A percentile compares a stretch with the other conserved stretches of the same genome.
phyloP scores from a whole-genome alignment of 176 grass and related monocot genomes.

The Oryza rufipogon region DNA sequence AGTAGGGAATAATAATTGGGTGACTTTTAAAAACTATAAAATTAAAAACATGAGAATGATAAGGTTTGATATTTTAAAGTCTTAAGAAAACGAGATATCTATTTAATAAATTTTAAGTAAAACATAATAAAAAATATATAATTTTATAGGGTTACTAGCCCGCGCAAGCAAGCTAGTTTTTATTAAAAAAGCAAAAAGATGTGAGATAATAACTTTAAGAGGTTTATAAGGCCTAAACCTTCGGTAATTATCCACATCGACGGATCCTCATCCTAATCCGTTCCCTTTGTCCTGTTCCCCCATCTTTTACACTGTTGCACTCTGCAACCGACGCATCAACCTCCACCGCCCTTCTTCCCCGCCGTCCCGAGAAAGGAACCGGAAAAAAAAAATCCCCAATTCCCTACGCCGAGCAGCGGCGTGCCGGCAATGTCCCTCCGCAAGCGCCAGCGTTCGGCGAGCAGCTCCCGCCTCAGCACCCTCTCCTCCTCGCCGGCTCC shows the following conservation, averaged over 20 bases:
- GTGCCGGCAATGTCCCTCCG: slow-evolving; percentile 57
- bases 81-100: too few relatives aligned
- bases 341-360: not conserved
- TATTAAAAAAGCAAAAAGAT: too few relatives aligned
- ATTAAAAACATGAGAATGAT: too few relatives aligned
- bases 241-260: not conserved
- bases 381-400: slow-evolving; percentile 32
- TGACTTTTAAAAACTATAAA: too few relatives aligned
- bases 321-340: slow-evolving; percentile 29
- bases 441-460: slow-evolving; percentile 76
- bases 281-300: not conserved
- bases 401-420: not conserved
- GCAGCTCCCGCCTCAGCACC: slow-evolving; percentile 57
- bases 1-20: too few relatives aligned
- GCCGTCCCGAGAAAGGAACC: not conserved
- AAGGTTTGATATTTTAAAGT: too few relatives aligned
- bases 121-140: too few relatives aligned
- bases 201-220: too few relatives aligned
- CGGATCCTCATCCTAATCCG: slow-evolving; percentile 27
- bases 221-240: too few relatives aligned
- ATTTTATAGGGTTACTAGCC: too few relatives aligned
- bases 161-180: too few relatives aligned
- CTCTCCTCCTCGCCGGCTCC: slow-evolving; percentile 46
- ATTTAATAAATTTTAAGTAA: too few relatives aligned
- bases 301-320: not conserved